Conservation (phyloP, 306 rosid genomes). For the Lathyrus tuberosus region DNA sequence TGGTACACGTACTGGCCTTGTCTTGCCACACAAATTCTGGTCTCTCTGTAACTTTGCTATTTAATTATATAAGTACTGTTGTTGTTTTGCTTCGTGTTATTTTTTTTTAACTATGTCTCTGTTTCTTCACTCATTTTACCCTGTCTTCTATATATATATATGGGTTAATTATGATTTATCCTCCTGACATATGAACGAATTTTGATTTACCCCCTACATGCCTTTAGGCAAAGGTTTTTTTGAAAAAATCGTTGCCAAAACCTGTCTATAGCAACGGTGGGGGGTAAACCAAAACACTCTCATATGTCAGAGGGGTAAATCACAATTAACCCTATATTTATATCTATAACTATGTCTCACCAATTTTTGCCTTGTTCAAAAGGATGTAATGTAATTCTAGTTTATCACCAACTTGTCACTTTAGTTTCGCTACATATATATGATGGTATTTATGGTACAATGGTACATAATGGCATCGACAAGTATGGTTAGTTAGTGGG, state of each 20-base stretch:
- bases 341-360: background rate
- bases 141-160: background rate
- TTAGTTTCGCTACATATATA: background rate
- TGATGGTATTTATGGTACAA: background rate
- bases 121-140: slow-evolving; percentile 1
- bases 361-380: background rate
- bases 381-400: background rate
- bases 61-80: background rate
- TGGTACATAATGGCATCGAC: background rate
- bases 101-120: background rate
- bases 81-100: background rate
- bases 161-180: no score
- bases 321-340: no score
- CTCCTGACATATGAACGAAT: no score
- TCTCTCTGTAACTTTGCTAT: background rate
- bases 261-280: no score
- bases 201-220: no score
- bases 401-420: background rate
- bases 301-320: no score
- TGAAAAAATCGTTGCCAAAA: no score
- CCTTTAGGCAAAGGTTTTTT: no score
- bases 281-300: no score
- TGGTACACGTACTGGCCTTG: slow-evolving; percentile 22
- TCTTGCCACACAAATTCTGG: slow-evolving; percentile 54
- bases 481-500: slow-evolving; percentile 32